A percentile compares a stretch with the other conserved stretches of the same genome.
Conservation (phyloP, 805 yeast species). For the Vanderwaltozyma polyspora region DNA sequence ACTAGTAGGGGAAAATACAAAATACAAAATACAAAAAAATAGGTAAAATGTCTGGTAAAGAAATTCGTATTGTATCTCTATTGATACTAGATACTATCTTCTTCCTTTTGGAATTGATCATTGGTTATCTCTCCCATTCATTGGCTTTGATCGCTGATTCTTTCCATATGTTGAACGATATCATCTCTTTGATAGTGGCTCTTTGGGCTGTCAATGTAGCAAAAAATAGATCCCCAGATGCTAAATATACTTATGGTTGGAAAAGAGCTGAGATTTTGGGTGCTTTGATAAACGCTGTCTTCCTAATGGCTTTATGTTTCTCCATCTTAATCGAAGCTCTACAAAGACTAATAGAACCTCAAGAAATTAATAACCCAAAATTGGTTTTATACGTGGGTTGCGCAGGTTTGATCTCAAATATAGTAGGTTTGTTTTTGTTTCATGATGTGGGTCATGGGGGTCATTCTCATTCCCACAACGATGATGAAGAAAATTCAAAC, state of each 20-base stretch:
- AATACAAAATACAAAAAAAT: too few species aligned
- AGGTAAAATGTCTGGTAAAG: constrained; percentile 38
- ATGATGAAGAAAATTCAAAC: constrained; percentile 7
- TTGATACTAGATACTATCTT: constrained; percentile 68
- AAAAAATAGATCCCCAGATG: constrained; percentile 67
- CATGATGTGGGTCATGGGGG: constrained; percentile 59
- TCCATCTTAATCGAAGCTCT: constrained; percentile 87
- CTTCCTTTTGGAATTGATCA: constrained; percentile 73
- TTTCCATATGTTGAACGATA: constrained; percentile 95
- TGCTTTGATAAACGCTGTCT: constrained; percentile 88
- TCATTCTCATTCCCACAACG: constrained; percentile 24
- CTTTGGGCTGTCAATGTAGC: constrained; percentile 94
- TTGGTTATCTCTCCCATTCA: constrained; percentile 88
- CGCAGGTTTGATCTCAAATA: constrained; percentile 73
- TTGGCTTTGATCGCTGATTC: constrained; percentile 92
- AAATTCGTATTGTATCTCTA: constrained; percentile 59
- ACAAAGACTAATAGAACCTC: constrained; percentile 78
- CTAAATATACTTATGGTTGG: constrained; percentile 93
- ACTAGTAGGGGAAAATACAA: too few species aligned
- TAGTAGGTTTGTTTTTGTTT: constrained; percentile 75
- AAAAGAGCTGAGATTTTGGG: constrained; percentile 95
- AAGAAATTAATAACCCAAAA: constrained; percentile 67
- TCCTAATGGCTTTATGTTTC: constrained; percentile 81
- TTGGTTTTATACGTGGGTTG: constrained; percentile 72
- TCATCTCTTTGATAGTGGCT: constrained; percentile 79